phyloP scores from a whole-genome alignment of 2,329 filamentous ascomycete species.

The Calonectria crousiana region DNA sequence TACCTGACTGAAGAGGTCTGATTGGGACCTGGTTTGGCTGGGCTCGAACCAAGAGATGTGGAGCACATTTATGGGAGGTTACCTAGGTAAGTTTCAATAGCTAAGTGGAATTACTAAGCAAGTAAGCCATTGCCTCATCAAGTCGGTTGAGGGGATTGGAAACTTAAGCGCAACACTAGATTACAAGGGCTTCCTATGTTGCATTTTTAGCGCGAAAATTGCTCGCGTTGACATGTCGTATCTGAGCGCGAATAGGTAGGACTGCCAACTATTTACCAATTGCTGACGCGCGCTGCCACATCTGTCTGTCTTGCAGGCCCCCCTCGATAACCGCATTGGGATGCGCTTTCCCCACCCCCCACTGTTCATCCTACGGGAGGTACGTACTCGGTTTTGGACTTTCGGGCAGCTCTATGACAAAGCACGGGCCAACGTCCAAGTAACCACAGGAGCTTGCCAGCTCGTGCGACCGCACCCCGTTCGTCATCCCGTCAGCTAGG shows the following conservation, averaged over 20 bases:
- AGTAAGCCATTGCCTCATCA: background rate
- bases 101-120: background rate
- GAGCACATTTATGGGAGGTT: background rate
- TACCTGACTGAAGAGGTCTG: background rate
- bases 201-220: background rate
- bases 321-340: background rate
- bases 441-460: background rate
- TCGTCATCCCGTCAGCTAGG: background rate
- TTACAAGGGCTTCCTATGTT: background rate
- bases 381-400: background rate
- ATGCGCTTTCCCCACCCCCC: background rate
- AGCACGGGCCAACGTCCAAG: background rate
- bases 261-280: slow-evolving; percentile 5
- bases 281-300: background rate
- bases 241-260: background rate
- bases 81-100: background rate
- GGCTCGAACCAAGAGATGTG: background rate
- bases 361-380: background rate
- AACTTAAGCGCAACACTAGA: background rate
- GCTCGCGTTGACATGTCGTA: background rate
- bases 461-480: background rate
- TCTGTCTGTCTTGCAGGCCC: background rate
- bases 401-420: background rate
- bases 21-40: too few relatives aligned
- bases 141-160: background rate